phyloP scores from a whole-genome alignment of 495 filamentous ascomycete genomes.

The Pyrenula massariospora region DNA sequence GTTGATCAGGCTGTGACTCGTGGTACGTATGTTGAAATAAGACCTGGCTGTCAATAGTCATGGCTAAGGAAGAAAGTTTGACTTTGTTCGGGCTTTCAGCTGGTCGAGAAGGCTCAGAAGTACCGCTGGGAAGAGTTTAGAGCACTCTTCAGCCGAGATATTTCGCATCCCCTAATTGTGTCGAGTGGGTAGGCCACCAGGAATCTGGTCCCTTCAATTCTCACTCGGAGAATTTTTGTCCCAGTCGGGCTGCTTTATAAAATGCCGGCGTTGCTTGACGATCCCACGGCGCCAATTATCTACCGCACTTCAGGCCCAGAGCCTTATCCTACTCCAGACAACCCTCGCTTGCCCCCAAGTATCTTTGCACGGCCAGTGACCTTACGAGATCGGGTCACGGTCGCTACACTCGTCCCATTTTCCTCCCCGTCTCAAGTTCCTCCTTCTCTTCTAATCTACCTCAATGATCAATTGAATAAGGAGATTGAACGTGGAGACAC shows the following conservation, averaged over 20 bases:
- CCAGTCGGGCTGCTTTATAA: too few species aligned
- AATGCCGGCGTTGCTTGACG: conserved; percentile 86
- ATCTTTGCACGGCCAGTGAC: conserved; percentile 77
- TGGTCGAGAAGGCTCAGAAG: too few species aligned
- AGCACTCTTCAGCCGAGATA: too few species aligned
- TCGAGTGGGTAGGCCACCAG: too few species aligned
- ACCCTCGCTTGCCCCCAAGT: conserved; percentile 46
- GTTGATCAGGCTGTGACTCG: not conserved
- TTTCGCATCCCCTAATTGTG: too few species aligned
- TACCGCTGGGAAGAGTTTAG: too few species aligned
- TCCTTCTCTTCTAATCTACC: conserved; percentile 60
- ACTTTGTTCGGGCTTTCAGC: too few species aligned
- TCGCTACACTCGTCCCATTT: conserved; percentile 85
- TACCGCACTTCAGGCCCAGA: conserved; percentile 28
- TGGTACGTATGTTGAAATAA: not conserved
- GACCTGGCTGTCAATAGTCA: not conserved
- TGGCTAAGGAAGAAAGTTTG: too few species aligned
- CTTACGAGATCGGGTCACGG: conserved; percentile 77
- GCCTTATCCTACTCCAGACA: conserved; percentile 18
- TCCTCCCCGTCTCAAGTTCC: conserved; percentile 64
- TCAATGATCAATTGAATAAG: conserved; percentile 77
- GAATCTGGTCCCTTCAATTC: too few species aligned
- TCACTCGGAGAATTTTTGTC: too few species aligned
- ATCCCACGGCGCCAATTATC: conserved; percentile 39
- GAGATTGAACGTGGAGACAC: conserved; percentile 96